phyloP scores from a whole-genome alignment of 352 stramenopile genomes.

The Hyaloperonospora arabidopsidis region DNA sequence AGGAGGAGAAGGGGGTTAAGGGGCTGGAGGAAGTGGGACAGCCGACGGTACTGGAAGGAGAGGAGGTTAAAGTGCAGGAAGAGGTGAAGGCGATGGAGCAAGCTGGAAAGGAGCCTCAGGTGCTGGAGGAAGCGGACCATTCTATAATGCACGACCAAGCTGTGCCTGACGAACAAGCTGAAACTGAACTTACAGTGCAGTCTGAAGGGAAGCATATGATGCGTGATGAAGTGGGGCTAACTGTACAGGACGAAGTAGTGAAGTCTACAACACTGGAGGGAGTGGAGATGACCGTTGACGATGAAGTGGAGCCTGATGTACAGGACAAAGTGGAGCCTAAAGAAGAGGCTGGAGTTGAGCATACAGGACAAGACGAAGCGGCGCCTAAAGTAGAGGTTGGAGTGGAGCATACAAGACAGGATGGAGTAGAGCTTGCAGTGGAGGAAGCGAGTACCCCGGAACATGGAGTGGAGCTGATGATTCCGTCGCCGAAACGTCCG shows the following conservation, averaged over 20 bases:
- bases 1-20: too few species aligned
- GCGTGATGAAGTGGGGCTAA: neutral
- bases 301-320: neutral
- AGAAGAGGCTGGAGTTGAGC: neutral
- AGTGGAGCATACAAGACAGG: neutral
- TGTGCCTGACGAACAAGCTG: neutral
- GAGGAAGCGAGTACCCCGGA: slow-evolving; percentile 4
- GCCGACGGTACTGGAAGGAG: too few species aligned
- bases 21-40: too few species aligned
- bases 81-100: too few species aligned
- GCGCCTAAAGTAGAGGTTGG: neutral
- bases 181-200: slow-evolving; percentile 12
- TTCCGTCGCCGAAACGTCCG: slow-evolving; percentile 21
- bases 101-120: too few species aligned
- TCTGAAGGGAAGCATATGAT: neutral
- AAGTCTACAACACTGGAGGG: too few species aligned
- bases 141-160: too few species aligned
- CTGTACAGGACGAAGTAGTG: too few species aligned
- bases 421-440: slow-evolving; percentile 10
- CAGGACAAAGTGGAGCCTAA: neutral
- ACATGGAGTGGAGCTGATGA: slow-evolving; percentile 21
- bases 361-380: neutral
- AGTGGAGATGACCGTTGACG: neutral
- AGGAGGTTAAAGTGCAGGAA: too few species aligned
- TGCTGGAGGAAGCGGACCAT: too few species aligned